Evolutionary conservation across 176 grass and related monocot species (phyloP).

Genomic region (Eragrostis nindensis): DNA sequence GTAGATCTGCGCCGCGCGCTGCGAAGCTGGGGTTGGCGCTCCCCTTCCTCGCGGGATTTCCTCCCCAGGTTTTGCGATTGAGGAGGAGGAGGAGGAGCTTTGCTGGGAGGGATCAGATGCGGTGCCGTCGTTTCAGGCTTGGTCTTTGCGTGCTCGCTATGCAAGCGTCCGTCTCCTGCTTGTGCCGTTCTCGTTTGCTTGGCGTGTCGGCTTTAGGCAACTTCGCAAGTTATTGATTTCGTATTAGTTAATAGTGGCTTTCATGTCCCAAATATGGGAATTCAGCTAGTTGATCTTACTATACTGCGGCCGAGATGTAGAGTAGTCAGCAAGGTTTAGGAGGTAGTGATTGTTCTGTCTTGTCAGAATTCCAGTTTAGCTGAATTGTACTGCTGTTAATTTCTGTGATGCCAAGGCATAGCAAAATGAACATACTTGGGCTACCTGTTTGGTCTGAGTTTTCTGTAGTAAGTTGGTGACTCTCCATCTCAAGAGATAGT

Average conservation of each 20-base stretch:
- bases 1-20: slow-evolving; percentile 31
- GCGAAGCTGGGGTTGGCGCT: background rate
- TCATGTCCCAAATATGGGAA: background rate
- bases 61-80: background rate
- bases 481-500: background rate
- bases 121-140: background rate
- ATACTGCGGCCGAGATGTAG: background rate
- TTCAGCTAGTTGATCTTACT: background rate
- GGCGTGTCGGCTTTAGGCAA: background rate
- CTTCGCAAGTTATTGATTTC: background rate
- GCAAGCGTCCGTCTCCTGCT: slow-evolving; percentile 10
- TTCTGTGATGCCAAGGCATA: background rate
- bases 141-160: slow-evolving; percentile 42
- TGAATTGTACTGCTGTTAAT: background rate
- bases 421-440: background rate
- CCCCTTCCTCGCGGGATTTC: background rate
- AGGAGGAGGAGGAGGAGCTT: background rate
- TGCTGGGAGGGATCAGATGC: background rate
- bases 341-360: background rate
- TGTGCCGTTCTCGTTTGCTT: background rate
- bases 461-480: background rate
- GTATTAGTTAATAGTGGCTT: background rate
- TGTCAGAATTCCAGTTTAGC: background rate
- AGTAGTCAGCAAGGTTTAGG: background rate
- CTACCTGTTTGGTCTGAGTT: background rate